Evolutionary conservation across 768 basidiomycete genomes (phyloP), one percentile per base, ranked within the genome.

Genomic region (Leccinum incarnatum): DNA sequence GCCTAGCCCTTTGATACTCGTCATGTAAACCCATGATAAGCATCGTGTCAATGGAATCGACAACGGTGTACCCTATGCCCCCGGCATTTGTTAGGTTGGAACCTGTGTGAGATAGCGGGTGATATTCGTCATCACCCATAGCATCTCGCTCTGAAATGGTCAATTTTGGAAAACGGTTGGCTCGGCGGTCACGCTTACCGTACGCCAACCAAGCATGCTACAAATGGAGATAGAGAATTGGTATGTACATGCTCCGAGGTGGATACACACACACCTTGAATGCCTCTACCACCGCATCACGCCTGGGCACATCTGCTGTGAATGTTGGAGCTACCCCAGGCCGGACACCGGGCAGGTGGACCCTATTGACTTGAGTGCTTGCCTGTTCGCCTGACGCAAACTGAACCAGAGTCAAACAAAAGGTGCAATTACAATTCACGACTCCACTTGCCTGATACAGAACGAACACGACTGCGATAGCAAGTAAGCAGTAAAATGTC

Each of bases 121-220:
- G 93, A 67, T 93, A 97, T 72, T 96, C 92, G 75, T 97, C 94
- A 56, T 81, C 81, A 1, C 95, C 95, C 85, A 93, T 94, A 2
- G 95, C 95, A 70, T 97, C 86, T 49, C 84, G 77, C 75, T 94
- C 93, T 94, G 75, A 47, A 29, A 52, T 10, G 51, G 51, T 66
- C 53, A 70, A 30, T 56, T 54, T 58, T 51, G 54, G 51, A 54
- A 45, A 45, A 51, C 12, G 42, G 8, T 53, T 19, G 5, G 7
- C 49, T n/a, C 23, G 7, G 19, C 23, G 7, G 19, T 58, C 72
- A 77, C 54, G 14, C 64, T 27, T 60, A 92, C 91, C 92, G 68
- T 95, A 95, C 29, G 91, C 89, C 58, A 66, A 70, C 92, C 93
- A 95, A 23, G 92, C 91, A 72, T 93, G 83, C 93, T 95, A 66